A percentile compares a stretch with the other conserved stretches of the same genome.
phyloP scores from a whole-genome alignment of 2,329 filamentous ascomycete species.

The Xylariaceae sp. region DNA sequence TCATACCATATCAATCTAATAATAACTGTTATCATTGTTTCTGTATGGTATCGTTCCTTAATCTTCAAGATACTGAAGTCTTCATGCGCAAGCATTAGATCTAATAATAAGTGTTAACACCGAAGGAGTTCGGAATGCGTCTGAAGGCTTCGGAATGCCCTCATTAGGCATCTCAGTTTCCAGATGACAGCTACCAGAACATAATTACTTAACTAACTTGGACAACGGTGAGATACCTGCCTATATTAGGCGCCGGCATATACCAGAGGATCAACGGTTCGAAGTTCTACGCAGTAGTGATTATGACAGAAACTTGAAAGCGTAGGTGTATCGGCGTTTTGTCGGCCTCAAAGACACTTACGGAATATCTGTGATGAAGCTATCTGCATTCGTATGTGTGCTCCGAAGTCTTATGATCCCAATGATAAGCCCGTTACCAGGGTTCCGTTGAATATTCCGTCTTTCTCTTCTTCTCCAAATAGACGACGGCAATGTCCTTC shows the following conservation, averaged over 20 bases:
- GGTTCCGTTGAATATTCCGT: not conserved
- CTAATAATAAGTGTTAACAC: conserved; percentile 13
- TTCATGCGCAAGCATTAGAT: conserved; percentile 9
- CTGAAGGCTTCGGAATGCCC: not conserved
- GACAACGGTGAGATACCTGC: not conserved
- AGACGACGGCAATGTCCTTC: no score
- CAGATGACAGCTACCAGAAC: not conserved
- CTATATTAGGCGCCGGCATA: no score
- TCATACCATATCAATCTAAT: conserved; percentile 1
- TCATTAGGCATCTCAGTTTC: not conserved
- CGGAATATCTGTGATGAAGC: not conserved
- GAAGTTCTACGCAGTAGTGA: not conserved
- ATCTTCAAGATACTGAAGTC: not conserved
- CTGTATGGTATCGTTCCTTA: not conserved
- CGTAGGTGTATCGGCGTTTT: not conserved
- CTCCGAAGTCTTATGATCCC: not conserved
- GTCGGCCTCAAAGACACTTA: not conserved
- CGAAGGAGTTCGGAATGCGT: not conserved
- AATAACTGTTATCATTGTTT: conserved; percentile 4
- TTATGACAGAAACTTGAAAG: not conserved
- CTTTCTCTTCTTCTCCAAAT: not conserved
- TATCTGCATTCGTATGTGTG: not conserved
- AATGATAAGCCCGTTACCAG: not conserved
- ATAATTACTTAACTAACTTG: not conserved
- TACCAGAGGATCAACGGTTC: not conserved